Conservation (phyloP, 176 grass and related monocot genomes). For the Aegilops bicornis region DNA sequence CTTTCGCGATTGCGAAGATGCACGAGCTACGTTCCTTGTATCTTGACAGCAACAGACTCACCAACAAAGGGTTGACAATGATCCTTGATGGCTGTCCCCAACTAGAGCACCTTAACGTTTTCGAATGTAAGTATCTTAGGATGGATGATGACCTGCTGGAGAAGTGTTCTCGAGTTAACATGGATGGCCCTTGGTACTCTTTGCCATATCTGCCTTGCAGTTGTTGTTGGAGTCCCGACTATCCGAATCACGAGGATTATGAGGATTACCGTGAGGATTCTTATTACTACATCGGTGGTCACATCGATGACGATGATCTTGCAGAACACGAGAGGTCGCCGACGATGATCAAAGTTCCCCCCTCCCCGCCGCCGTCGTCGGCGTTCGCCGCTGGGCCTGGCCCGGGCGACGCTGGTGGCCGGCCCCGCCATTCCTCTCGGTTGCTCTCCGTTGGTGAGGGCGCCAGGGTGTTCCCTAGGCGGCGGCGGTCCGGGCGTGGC, state of each 20-base stretch:
- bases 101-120: not conserved
- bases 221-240: not conserved
- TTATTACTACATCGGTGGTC: not conserved
- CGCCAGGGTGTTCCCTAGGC: too few relatives aligned
- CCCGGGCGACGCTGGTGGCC: too few relatives aligned
- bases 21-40: not conserved
- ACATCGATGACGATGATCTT: too few relatives aligned
- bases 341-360: too few relatives aligned
- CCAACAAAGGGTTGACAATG: not conserved
- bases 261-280: not conserved
- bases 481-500: too few relatives aligned
- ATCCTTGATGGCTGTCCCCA: not conserved
- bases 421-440: too few relatives aligned
- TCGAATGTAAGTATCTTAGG: not conserved
- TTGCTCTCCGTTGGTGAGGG: too few relatives aligned
- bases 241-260: not conserved
- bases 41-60: not conserved
- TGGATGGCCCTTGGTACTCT: not conserved
- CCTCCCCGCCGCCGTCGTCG: too few relatives aligned
- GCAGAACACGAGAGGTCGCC: too few relatives aligned
- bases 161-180: not conserved
- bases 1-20: not conserved
- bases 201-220: not conserved
- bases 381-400: too few relatives aligned
- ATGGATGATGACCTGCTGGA: not conserved